Base-by-base conservation (phyloP, 352 stramenopile genomes). In the Achlya hypogyna region DNA sequence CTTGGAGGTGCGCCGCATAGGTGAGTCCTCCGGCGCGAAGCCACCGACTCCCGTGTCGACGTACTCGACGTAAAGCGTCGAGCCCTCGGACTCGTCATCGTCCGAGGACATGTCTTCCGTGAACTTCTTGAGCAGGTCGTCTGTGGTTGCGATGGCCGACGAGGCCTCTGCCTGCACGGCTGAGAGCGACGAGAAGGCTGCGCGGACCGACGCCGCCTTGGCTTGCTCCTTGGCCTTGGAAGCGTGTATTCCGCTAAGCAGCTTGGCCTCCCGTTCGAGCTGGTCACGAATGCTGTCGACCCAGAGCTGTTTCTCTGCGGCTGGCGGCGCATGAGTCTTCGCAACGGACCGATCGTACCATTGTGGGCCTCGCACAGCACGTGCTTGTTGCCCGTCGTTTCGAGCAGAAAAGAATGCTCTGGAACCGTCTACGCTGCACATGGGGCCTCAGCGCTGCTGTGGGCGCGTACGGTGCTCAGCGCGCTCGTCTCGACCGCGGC, bases 1-100 rank as follows among this genome's bases (percentile, higher is more conserved):
- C 34, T 58, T 67, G 64, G 51, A 63, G 3, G 51, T 43, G 28
- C 76, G 74, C n/a, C 82, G 72, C 74, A 89, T 87, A 0, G 82
- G 81, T 10, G 81, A 91, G 54, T 79, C 86, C 59, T 91, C 83
- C 0, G 83, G 83, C 54, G 79, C 88, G 20, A 38, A 71, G 3
- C 31, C 29, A 43, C 47, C 4, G 60, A 47, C 1, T 27, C 25
- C 18, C 0, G 69, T 64, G 3, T 69, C 32, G 1, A 53, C 56
- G 52, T 65, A 62, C 18, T 65, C 63, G 0, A 72, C 63, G 47
- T 77, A 67, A 1, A 49, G 60, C 10, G 60, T 67, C 20, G 22
- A 16, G 1, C 69, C 65, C 2, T 63, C 54, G 49, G 53, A 53
- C 14, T 59, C 73, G 18, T 74, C 59, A 23, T 75, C 71, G 31